These are phyloP conservation scores for Cystofilobasidium macerans DNA, from an alignment of 768 basidiomycete species.

Conservation along the genomic window DNA sequence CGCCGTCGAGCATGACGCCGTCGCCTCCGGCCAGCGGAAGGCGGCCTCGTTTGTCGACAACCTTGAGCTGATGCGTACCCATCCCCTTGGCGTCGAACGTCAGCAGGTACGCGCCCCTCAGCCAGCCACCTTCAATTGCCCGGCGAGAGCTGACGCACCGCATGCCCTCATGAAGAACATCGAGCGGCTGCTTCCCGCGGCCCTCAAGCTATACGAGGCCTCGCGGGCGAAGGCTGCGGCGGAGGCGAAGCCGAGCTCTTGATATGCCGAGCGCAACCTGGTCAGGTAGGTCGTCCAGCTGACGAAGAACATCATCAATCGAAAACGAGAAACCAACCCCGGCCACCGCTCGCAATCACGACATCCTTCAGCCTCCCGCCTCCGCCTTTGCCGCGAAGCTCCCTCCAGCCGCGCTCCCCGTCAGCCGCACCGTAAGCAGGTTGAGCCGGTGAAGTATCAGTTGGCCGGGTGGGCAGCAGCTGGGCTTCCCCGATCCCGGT, in stretches of 20 bases:
- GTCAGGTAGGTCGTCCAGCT: too few species aligned
- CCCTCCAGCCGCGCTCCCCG: background rate
- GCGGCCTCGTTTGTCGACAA: constrained; percentile 35
- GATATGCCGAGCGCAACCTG: too few species aligned
- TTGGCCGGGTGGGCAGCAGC: background rate
- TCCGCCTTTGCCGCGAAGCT: background rate
- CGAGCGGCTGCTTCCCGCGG: background rate
- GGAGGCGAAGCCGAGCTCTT: background rate
- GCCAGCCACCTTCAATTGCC: background rate
- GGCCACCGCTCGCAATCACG: background rate
- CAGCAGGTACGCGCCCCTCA: constrained; percentile 30
- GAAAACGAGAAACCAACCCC: background rate
- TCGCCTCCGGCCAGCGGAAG: constrained; percentile 29
- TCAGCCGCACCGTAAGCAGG: background rate
- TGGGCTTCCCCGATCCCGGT: background rate
- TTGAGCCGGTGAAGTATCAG: background rate
- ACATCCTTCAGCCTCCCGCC: background rate
- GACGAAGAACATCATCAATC: background rate
- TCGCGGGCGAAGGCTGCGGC: background rate
- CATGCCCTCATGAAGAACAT: background rate
- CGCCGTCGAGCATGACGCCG: constrained; percentile 40
- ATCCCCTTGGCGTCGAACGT: constrained; percentile 41
- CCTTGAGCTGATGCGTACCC: constrained; percentile 40
- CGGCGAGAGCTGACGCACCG: too few species aligned
- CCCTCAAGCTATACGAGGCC: constrained; percentile 4